Base-by-base conservation (phyloP, 768 basidiomycete species). In the Crassisporium funariophilum region DNA sequence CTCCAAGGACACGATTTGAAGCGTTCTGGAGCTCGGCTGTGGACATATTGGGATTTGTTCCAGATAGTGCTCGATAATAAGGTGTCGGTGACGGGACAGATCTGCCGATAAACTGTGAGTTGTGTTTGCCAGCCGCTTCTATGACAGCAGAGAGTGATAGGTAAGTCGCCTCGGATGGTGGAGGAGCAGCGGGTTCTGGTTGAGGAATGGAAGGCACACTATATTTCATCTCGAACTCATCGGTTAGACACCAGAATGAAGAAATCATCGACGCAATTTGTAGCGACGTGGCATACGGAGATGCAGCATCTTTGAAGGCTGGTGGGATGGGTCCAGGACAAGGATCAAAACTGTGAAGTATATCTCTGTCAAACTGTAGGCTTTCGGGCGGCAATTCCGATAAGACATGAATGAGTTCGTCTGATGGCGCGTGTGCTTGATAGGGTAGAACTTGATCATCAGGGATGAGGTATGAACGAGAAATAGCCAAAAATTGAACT, bases 391-490 rank as follows among this genome's bases (percentile, higher is more conserved):
- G 73, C 40, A 77, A 71, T 1, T 62, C 59, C 44, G 71, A 68
- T 42, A 89, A 69, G 19, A 73, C 70, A 3, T 66, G 56, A 12
- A 88, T 71, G 25, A 89, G 71, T 1, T 72, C 72, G 4, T 72
- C 63, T 1, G 80, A 64, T 5, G 82, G 82, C 4, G 74, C 67
- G 50, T 88, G 76, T 2, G 85, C 83, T 57, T 86, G 86, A 57
- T 91, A 91, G 20, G 90, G 90, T 4, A 92, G 72, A 3, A 90
- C 77, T 44, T 76, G 72, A 12, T 74, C 68, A 51, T 85, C 88
- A 5, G 71, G 67, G 25, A 83, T 65, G 49, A 72, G 60, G 44
- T 74, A 71, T 7, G 74, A 67, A 44, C 73, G 73, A 2, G 74
- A 70, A 24, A 86, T 72, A 20, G 76, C 84, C 15, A 91, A 71